Conservation (phyloP, 371 early-diverging fungal genomes). For the Rhizopus sp. region DNA sequence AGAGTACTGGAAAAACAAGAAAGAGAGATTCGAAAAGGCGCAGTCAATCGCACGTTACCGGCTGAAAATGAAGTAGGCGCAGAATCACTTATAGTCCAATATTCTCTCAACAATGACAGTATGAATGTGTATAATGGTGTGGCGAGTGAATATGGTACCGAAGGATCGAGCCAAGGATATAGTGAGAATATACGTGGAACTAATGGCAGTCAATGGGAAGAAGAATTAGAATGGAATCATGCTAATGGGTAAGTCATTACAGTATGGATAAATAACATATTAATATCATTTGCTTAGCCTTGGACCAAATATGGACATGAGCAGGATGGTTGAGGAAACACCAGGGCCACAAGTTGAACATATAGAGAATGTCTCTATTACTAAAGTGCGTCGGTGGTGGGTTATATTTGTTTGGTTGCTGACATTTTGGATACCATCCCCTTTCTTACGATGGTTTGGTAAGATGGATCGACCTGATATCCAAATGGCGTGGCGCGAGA, state of each 20-base stretch:
- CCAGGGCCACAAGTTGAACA: conserved; percentile 45
- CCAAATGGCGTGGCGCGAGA: conserved; percentile 94
- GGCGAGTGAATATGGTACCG: background rate
- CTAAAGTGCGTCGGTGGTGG: conserved; percentile 71
- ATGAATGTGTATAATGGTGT: conserved; percentile 16
- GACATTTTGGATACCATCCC: conserved; percentile 86
- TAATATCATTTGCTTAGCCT: conserved; percentile 20
- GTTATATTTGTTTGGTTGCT: conserved; percentile 75
- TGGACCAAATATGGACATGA: conserved; percentile 46
- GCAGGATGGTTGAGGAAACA: conserved; percentile 40
- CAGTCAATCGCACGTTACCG: conserved; percentile 1
- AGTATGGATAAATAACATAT: background rate
- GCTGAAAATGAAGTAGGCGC: conserved; percentile 1
- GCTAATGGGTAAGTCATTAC: conserved; percentile 33
- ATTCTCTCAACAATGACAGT: background rate
- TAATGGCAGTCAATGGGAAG: conserved; percentile 41
- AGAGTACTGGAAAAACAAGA: conserved; percentile 67
- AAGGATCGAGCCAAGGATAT: conserved; percentile 26
- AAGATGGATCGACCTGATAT: conserved; percentile 80
- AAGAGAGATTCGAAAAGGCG: conserved; percentile 22
- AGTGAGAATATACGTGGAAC: conserved; percentile 33
- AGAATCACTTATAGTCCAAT: background rate
- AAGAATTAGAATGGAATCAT: conserved; percentile 41
- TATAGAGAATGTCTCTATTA: conserved; percentile 50
- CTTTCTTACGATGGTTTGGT: conserved; percentile 54